Evolutionary conservation across 2,329 filamentous ascomycete genomes (phyloP).

Genomic region (Colletotrichum horii): DNA sequence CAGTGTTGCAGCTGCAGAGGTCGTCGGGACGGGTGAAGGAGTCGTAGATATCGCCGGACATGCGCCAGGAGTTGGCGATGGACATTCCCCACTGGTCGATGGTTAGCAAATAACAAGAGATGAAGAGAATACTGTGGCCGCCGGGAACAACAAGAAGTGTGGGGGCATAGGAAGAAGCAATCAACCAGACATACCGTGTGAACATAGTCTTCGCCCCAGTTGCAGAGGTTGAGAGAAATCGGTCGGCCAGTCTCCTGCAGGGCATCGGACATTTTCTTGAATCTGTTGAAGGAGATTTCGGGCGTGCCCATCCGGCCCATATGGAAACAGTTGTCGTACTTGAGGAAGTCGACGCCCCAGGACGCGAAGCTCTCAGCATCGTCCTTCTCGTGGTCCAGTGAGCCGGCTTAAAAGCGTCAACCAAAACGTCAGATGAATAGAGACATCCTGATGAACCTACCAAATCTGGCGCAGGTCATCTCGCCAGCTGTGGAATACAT

Average conservation of each 20-base stretch:
- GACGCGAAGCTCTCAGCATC: slow-evolving; percentile 58
- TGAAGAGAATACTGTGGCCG: background rate
- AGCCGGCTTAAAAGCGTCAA: slow-evolving; percentile 36
- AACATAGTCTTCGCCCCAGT: slow-evolving; percentile 36
- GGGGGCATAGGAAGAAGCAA: background rate
- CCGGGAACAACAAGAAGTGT: background rate
- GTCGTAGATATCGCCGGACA: slow-evolving; percentile 38
- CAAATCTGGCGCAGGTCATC: slow-evolving; percentile 53
- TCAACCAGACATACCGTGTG: slow-evolving; percentile 6
- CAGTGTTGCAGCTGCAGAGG: slow-evolving; percentile 34
- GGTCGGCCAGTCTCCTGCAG: slow-evolving; percentile 33
- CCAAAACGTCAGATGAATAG: background rate
- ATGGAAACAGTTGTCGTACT: slow-evolving; percentile 56
- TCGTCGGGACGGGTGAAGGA: slow-evolving; percentile 36
- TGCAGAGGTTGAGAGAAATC: slow-evolving; percentile 38
- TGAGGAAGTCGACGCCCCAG: slow-evolving; percentile 59
- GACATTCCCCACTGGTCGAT: slow-evolving; percentile 29
- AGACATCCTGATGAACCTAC: background rate
- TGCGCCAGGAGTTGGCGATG: slow-evolving; percentile 37
- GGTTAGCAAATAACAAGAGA: slow-evolving; percentile 5
- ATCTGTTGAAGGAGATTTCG: slow-evolving; percentile 31
- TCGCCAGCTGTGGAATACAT: slow-evolving; percentile 48
- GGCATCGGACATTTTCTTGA: slow-evolving; percentile 37
- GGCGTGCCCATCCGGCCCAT: slow-evolving; percentile 29
- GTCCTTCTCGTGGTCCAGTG: slow-evolving; percentile 54